Evolutionary conservation across 192 early-diverging fungal species (phyloP).

Genomic region (Martensiomyces pterosporus): DNA sequence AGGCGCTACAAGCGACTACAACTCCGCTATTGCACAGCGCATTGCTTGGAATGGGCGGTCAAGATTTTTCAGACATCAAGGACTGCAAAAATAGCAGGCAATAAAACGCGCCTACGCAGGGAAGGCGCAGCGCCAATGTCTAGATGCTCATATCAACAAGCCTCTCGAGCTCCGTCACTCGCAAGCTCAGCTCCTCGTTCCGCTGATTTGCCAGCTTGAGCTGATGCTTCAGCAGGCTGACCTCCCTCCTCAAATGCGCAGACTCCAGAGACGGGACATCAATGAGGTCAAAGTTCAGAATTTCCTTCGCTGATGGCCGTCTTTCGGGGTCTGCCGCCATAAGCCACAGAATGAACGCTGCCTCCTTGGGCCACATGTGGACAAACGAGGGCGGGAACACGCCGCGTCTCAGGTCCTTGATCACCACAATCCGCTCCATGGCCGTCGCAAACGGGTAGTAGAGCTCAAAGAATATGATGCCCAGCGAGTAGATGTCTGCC

Average conservation of each 20-base stretch:
- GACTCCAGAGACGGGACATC: constrained; percentile 49
- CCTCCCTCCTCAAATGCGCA: constrained; percentile 41
- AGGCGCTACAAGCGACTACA: too few relatives aligned
- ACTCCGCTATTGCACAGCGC: too few relatives aligned
- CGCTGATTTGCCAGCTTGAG: constrained; percentile 34
- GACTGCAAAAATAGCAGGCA: too few relatives aligned
- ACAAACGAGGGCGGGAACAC: constrained; percentile 70
- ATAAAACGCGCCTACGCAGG: too few relatives aligned
- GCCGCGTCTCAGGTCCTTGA: constrained; percentile 68
- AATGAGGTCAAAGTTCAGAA: constrained; percentile 69
- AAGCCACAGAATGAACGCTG: constrained; percentile 79
- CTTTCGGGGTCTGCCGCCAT: constrained; percentile 68
- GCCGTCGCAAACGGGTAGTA: constrained; percentile 81
- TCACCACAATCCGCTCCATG: constrained; percentile 81
- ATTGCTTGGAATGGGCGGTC: too few relatives aligned
- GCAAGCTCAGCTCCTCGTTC: constrained; percentile 43
- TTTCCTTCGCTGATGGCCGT: constrained; percentile 65
- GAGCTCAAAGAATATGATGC: constrained; percentile 96
- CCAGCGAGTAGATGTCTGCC: constrained; percentile 92
- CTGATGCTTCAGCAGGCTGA: constrained; percentile 36
- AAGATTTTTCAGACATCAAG: too few relatives aligned
- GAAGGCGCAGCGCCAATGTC: too few relatives aligned
- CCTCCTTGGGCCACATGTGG: constrained; percentile 51
- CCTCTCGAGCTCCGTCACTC: constrained; percentile 39
- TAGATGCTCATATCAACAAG: constrained; percentile 39